Conservation (phyloP, 495 filamentous ascomycete genomes). For the Filosporella fistucella region DNA sequence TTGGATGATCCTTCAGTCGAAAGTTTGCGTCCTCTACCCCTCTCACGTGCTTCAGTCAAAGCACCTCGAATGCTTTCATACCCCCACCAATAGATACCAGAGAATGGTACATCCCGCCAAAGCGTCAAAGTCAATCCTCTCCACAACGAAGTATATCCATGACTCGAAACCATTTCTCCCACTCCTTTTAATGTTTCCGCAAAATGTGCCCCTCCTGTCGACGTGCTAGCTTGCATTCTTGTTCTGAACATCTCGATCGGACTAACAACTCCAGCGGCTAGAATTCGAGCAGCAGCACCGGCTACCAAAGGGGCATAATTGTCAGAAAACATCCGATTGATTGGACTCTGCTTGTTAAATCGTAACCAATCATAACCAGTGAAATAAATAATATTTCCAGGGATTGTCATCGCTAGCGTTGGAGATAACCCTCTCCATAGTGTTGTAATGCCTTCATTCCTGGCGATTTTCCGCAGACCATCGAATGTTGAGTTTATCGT, state of each 20-base stretch:
- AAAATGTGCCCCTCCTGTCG: slow-evolving; percentile 47
- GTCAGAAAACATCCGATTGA: slow-evolving; percentile 55
- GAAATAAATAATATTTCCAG: slow-evolving; percentile 97
- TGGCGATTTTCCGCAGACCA: slow-evolving; percentile 91
- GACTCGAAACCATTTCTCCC: slow-evolving; percentile 66
- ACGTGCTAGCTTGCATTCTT: slow-evolving; percentile 76
- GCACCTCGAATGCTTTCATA: slow-evolving; percentile 75
- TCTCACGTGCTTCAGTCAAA: slow-evolving; percentile 59
- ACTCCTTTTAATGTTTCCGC: slow-evolving; percentile 70
- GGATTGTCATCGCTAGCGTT: slow-evolving; percentile 90
- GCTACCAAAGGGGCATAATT: slow-evolving; percentile 75
- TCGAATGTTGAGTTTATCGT: slow-evolving; percentile 91
- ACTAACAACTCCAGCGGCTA: slow-evolving; percentile 78
- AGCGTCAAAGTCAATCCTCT: slow-evolving; percentile 87
- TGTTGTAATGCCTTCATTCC: slow-evolving; percentile 81
- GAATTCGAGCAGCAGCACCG: slow-evolving; percentile 68
- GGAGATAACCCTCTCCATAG: slow-evolving; percentile 92
- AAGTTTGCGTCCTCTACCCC: slow-evolving; percentile 27
- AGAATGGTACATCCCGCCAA: slow-evolving; percentile 97
- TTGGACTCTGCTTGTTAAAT: slow-evolving; percentile 60
- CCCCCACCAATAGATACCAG: slow-evolving; percentile 95
- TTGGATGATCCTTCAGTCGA: slow-evolving; percentile 27
- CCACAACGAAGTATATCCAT: slow-evolving; percentile 84
- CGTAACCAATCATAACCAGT: slow-evolving; percentile 97
- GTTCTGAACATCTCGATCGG: slow-evolving; percentile 96